Percentiles rank a stretch among this genome's conserved stretches.
phyloP scores from a whole-genome alignment of 345 rosid genomes.

The Aquilaria yunnanensis region DNA sequence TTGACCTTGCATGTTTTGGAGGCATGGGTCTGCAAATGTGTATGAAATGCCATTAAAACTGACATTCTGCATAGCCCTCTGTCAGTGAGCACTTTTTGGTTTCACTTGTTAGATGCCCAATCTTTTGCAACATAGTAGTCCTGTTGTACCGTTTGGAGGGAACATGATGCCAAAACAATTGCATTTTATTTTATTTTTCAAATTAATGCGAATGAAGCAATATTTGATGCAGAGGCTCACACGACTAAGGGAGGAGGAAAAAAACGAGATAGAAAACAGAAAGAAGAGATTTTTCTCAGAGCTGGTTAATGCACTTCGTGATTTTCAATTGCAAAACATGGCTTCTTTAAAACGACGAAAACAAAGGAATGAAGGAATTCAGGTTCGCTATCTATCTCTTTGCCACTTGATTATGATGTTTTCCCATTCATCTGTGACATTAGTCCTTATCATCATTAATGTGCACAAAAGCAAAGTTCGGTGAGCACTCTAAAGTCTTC shows the following conservation, averaged over 20 bases:
- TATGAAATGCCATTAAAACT: no score
- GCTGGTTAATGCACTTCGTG: constrained; percentile 84
- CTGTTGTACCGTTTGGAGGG: no score
- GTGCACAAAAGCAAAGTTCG: no score
- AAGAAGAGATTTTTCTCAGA: constrained; percentile 87
- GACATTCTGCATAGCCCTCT: not conserved
- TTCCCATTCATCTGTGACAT: not conserved
- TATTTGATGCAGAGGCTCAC: constrained; percentile 64
- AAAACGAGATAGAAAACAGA: constrained; percentile 65
- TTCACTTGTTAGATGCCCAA: constrained; percentile 6
- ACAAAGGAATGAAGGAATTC: constrained; percentile 93
- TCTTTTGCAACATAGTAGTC: no score
- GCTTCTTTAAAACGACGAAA: constrained; percentile 84
- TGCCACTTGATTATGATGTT: constrained; percentile 4
- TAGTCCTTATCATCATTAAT: no score
- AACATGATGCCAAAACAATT: no score
- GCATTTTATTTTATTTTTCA: no score
- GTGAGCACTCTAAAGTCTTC: no score
- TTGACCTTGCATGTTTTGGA: no score
- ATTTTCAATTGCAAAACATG: constrained; percentile 76
- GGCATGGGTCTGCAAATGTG: no score
- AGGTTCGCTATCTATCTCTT: constrained; percentile 36
- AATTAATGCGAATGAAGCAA: constrained; percentile 16
- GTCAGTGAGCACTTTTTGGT: constrained; percentile 1
- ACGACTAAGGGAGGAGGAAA: constrained; percentile 85